These are phyloP conservation scores for Porodaedalea pini DNA, from an alignment of 1,284 basidiomycete genomes.

Conservation along the genomic window DNA sequence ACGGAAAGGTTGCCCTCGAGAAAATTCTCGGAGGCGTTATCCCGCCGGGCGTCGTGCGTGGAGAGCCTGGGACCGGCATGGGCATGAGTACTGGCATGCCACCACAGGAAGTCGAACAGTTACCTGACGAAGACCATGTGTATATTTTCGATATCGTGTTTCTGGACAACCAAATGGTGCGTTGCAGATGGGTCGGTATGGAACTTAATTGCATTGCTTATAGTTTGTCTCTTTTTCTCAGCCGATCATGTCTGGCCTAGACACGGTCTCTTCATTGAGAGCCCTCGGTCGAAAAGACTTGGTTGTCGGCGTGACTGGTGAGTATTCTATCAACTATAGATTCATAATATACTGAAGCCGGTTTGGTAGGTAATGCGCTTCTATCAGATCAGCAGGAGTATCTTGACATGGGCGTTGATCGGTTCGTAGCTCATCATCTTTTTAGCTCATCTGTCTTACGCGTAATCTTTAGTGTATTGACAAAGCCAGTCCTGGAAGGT, in stretches of 20 bases:
- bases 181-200: neutral
- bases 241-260: conserved; percentile 24
- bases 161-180: conserved; percentile 40
- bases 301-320: conserved; percentile 22
- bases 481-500: conserved; percentile 23
- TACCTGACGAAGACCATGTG: conserved; percentile 1
- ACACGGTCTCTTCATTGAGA: conserved; percentile 20
- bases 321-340: neutral
- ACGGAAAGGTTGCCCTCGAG: conserved; percentile 44
- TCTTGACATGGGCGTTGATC: conserved; percentile 21
- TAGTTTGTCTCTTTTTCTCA: neutral
- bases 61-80: conserved; percentile 8
- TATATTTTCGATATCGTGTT: conserved; percentile 34
- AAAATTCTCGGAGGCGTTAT: conserved; percentile 31
- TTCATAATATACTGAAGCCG: neutral
- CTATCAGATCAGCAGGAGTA: conserved; percentile 25
- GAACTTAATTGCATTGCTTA: neutral
- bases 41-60: conserved; percentile 4
- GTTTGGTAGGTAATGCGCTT: conserved; percentile 22
- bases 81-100: neutral
- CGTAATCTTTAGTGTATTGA: conserved; percentile 17
- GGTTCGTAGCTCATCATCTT: conserved; percentile 11
- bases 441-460: neutral
- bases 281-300: conserved; percentile 20
- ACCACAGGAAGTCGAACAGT: neutral